Evolutionary conservation across 2,329 filamentous ascomycete genomes (phyloP), one percentile per base, ranked within the genome.

Genomic region (Colletotrichum sp.): DNA sequence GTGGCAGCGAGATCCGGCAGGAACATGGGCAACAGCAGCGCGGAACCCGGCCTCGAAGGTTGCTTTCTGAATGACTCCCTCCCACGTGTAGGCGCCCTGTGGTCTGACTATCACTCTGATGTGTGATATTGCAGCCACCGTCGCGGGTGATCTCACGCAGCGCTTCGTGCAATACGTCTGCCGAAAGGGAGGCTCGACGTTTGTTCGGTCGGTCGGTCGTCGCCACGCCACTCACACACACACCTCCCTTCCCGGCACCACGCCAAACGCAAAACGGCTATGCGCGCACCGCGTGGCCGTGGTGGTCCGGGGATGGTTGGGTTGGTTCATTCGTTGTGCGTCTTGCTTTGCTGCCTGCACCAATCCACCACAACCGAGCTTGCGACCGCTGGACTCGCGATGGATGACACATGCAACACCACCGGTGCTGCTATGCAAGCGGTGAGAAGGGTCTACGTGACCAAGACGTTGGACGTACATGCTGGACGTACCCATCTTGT

Each of bases 241-340:
- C 59, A 32, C 65, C 26, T 13, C 28, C 65, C 52, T 68, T 44
- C 55, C 34, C 52, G 28, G 62, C 60, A 39, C 36, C 52, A 34
- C 30, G 72, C 72, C 68, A 71, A 36, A 62, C 72, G 55, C 30
- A 64, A 67, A 72, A 32, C 72, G 55, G 72, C 62, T 52, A 55
- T 63, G 63, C 72, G 63, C 68, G 67, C 36, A 52, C 67, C 67
- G 65, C 49, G 49, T 68, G 44, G 49, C 18, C 21, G 44, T 49
- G 39, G 39, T 63, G 44, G 44, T 52, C 59, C 59, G 18, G 59
- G 26, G 59, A 30, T 63, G 59, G 26, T 24, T 57, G 28, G 65
- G 64, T 44, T 52, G 36, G 65, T 30, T 32, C 39, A 24, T 18
- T 60, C 34, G 10, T 8, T 32, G 26, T n/a, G 64, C 12, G 21